Percentiles rank a stretch among this genome's conserved stretches.
phyloP scores from a whole-genome alignment of 495 filamentous ascomycete genomes.

The Evernia prunastri region DNA sequence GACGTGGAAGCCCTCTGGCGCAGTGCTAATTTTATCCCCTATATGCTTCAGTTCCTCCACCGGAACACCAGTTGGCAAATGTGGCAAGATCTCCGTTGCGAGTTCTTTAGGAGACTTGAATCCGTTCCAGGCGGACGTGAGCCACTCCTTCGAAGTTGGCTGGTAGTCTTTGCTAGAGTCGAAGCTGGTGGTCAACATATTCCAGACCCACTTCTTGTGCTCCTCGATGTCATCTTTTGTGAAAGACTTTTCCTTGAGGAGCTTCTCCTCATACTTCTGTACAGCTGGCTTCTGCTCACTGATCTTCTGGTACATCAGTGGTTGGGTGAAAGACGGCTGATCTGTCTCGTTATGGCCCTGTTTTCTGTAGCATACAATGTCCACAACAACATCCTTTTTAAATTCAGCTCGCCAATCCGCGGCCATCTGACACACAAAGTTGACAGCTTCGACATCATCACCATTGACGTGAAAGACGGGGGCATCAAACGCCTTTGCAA shows the following conservation, averaged over 20 bases:
- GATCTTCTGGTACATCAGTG: conserved; percentile 98
- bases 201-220: conserved; percentile 99
- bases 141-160: conserved; percentile 93
- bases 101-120: conserved; percentile 99
- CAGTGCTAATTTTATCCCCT: conserved; percentile 63
- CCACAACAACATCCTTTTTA: conserved; percentile 94
- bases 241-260: conserved; percentile 84
- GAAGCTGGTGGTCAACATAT: conserved; percentile 96
- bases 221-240: conserved; percentile 97
- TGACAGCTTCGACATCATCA: conserved; percentile 95
- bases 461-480: conserved; percentile 99
- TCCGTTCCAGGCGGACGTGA: conserved; percentile 96
- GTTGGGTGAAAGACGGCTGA: conserved; percentile 99
- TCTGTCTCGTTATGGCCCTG: conserved; percentile 99
- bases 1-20: conserved; percentile 77
- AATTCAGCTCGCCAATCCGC: conserved; percentile 97
- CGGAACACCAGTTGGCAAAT: conserved; percentile 78
- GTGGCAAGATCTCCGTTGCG: conserved; percentile 87
- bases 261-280: conserved; percentile 80
- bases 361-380: conserved; percentile 98
- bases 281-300: conserved; percentile 70
- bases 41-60: conserved; percentile 66
- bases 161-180: conserved; percentile 95
- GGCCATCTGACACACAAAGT: conserved; percentile 94
- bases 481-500: conserved; percentile 96